Percentiles rank a stretch among this genome's conserved stretches.
Evolutionary conservation across 2,329 filamentous ascomycete species (phyloP).

Genomic region (Blumeriella jaapii): DNA sequence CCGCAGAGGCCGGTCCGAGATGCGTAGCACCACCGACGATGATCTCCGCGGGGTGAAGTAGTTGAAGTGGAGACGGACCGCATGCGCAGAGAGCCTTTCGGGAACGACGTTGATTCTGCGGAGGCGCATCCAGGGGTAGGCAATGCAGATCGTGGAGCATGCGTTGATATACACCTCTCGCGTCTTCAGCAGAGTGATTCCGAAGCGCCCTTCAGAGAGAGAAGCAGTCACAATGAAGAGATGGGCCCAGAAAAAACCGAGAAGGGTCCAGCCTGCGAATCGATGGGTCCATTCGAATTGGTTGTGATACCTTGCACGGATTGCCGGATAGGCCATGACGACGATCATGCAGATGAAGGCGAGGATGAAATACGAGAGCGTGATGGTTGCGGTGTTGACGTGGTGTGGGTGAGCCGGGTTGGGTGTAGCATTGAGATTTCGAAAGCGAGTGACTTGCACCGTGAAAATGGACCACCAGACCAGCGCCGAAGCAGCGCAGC

Average conservation of each 20-base stretch:
- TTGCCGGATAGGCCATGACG: slow-evolving; percentile 48
- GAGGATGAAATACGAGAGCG: slow-evolving; percentile 46
- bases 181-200: too few species aligned
- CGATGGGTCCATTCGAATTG: slow-evolving; percentile 61
- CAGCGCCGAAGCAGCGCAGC: slow-evolving; percentile 36
- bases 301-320: slow-evolving; percentile 54
- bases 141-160: not conserved
- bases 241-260: slow-evolving; percentile 55
- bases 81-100: slow-evolving; percentile 60
- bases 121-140: slow-evolving; percentile 52
- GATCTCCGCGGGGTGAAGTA: slow-evolving; percentile 48
- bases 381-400: slow-evolving; percentile 20
- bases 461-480: slow-evolving; percentile 35
- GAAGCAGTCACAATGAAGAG: slow-evolving; percentile 44
- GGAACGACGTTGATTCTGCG: slow-evolving; percentile 54
- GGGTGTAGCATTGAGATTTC: slow-evolving; percentile 14
- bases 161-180: not conserved
- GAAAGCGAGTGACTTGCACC: slow-evolving; percentile 6
- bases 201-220: too few species aligned
- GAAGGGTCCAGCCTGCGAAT: slow-evolving; percentile 58
- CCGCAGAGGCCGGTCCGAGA: slow-evolving; percentile 50
- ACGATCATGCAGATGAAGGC: slow-evolving; percentile 48
- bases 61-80: slow-evolving; percentile 57
- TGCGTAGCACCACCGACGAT: slow-evolving; percentile 43
- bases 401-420: too few species aligned